Evolutionary conservation across 1,139 yeast genomes (phyloP), one percentile per base, ranked within the genome.

Genomic region (Zygoascus hellenicus): DNA sequence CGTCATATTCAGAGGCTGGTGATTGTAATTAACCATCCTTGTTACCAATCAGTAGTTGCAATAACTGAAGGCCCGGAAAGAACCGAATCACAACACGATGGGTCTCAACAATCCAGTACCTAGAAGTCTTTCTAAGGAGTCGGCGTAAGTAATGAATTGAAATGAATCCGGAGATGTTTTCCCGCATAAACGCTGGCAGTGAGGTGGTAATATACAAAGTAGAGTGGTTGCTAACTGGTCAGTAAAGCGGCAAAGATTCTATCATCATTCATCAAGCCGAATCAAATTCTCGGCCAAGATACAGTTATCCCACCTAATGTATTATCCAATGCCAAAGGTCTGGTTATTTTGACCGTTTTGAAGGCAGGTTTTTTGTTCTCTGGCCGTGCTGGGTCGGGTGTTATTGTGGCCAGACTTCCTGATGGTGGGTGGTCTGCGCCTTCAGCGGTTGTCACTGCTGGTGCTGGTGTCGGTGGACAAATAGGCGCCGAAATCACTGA

Each of bases 391-490:
- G 98, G 98, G 19, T 87, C 96, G 1, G 98, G 98, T 53, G 88
- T 92, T 32, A 85, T 92, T 54, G 94, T 92, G 28, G 96, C 97
- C 5, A 74, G 97, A 53, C 74, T 92, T 46, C 94, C 94, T 1
- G 98, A 92, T 66, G 97, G 97, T 1, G 68, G 65, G 5, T 92
- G 98, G 98, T 88, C 97, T n/a, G 94, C 97, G 0, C 98, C 98
- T 1, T 83, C 96, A 2, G 98, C 97, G 9, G 84, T 92, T 58
- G 83, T 81, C 44, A 86, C 97, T 22, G 97, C 96, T 1, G 98
- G 98, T 58, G 97, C 97, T 2, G 97, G 98, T 61, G 97, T 94
- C 4, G 98, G 98, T 50, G 98, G 98, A 38, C 95, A 89, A 69
- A 79, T 92, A 56, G 98, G 98, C 37, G 94, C 96, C 5, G 98